Conservation (phyloP, 1,139 yeast genomes). For the Entelexis sorbosivorans region DNA sequence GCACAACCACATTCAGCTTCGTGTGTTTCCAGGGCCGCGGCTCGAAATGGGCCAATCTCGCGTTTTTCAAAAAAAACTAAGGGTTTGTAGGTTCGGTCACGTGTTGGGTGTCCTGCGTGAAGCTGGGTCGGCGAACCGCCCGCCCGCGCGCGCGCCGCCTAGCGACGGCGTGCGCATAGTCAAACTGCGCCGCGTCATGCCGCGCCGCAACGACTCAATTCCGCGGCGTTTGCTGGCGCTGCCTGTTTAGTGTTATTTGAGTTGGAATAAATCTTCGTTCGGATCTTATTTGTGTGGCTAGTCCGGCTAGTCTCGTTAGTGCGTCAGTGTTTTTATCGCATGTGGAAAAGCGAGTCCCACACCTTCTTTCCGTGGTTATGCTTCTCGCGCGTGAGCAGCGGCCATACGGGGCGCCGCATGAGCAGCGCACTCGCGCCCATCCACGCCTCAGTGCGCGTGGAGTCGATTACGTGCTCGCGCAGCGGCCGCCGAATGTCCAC, state of each 20-base stretch:
- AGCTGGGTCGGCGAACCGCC: background rate
- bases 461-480: background rate
- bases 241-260: no score
- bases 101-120: background rate
- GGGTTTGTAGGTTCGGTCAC: slow-evolving; percentile 1
- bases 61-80: slow-evolving; percentile 6
- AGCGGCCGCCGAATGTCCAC: slow-evolving; percentile 12
- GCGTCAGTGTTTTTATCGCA: no score
- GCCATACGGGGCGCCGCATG: slow-evolving; percentile 15
- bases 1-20: slow-evolving; percentile 3
- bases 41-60: background rate
- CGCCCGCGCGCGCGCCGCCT: no score
- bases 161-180: no score
- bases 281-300: no score
- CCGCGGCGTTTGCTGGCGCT: no score
- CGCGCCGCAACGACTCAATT: no score
- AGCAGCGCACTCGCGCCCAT: slow-evolving; percentile 17
- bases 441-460: background rate
- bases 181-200: no score
- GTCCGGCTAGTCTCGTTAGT: no score
- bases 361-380: slow-evolving; percentile 4
- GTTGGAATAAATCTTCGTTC: no score
- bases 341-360: slow-evolving; percentile 19
- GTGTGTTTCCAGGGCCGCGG: background rate
- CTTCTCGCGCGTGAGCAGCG: slow-evolving; percentile 12